A percentile compares a stretch with the other conserved stretches of the same genome.
Conservation (phyloP, 768 basidiomycete species). For the Arthromyces matolae region DNA sequence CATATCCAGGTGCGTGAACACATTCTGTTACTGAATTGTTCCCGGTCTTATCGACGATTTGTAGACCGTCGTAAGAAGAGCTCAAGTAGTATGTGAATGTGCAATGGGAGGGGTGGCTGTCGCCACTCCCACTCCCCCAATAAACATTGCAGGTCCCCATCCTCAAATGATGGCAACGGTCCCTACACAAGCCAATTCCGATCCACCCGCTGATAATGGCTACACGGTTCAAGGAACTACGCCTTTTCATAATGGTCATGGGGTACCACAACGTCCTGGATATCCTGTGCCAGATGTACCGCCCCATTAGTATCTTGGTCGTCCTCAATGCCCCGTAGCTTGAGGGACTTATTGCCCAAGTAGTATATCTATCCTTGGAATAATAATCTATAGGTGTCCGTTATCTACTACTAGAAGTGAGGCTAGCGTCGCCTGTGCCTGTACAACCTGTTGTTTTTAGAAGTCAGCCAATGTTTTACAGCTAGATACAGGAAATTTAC, state of each 20-base stretch:
- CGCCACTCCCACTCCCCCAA: constrained; percentile 27
- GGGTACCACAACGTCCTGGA: background rate
- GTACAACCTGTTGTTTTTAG: constrained; percentile 68
- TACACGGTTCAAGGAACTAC: background rate
- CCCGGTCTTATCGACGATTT: constrained; percentile 1
- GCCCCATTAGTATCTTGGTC: background rate
- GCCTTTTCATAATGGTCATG: background rate
- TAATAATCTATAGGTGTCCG: constrained; percentile 19
- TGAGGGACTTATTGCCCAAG: background rate
- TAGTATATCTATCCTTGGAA: background rate
- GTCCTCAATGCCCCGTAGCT: background rate
- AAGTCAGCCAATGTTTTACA: constrained; percentile 2
- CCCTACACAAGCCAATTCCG: background rate
- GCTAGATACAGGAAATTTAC: constrained; percentile 33
- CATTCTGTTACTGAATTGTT: too few species aligned
- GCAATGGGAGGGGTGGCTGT: too few species aligned
- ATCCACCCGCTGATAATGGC: background rate
- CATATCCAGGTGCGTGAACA: constrained; percentile 53
- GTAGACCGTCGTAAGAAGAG: constrained; percentile 71
- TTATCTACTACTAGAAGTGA: constrained; percentile 68
- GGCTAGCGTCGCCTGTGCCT: constrained; percentile 79
- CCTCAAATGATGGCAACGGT: too few species aligned
- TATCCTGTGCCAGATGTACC: background rate
- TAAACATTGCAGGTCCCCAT: too few species aligned
- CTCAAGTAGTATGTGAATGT: constrained; percentile 86